phyloP scores from a whole-genome alignment of 2,329 filamentous ascomycete genomes.

The Scleromitrula shiraiana region DNA sequence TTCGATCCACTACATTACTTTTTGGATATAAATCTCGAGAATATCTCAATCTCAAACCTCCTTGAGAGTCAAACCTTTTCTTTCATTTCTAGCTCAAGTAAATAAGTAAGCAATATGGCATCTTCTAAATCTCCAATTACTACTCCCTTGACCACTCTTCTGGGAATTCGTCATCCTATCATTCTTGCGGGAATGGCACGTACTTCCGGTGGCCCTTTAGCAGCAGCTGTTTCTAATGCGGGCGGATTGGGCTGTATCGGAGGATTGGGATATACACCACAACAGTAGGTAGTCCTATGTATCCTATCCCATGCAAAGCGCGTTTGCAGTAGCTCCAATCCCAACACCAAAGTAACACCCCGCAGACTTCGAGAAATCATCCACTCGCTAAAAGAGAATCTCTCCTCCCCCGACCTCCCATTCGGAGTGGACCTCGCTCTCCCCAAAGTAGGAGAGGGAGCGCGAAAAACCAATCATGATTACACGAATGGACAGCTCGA shows the following conservation, averaged over 20 bases:
- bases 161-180: slow-evolving; percentile 81
- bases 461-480: slow-evolving; percentile 89
- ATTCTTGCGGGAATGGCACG: slow-evolving; percentile 91
- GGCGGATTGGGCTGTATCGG: slow-evolving; percentile 70
- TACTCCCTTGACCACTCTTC: slow-evolving; percentile 69
- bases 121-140: slow-evolving; percentile 39
- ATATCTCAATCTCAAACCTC: too few species aligned
- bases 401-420: slow-evolving; percentile 59
- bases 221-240: slow-evolving; percentile 74
- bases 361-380: slow-evolving; percentile 63
- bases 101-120: too few species aligned
- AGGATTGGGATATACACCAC: slow-evolving; percentile 62
- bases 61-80: too few species aligned
- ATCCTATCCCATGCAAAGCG: too few species aligned
- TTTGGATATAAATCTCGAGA: too few species aligned
- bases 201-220: slow-evolving; percentile 67
- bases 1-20: too few species aligned
- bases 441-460: slow-evolving; percentile 76
- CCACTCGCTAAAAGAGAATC: slow-evolving; percentile 72
- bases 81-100: too few species aligned
- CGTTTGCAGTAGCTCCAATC: background rate
- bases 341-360: background rate
- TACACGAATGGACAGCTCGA: slow-evolving; percentile 87
- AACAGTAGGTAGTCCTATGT: slow-evolving; percentile 3
- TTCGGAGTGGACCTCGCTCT: slow-evolving; percentile 91